A percentile compares a stretch with the other conserved stretches of the same genome.
phyloP scores from a whole-genome alignment of 768 basidiomycete genomes.

The Lyophyllum atratum region DNA sequence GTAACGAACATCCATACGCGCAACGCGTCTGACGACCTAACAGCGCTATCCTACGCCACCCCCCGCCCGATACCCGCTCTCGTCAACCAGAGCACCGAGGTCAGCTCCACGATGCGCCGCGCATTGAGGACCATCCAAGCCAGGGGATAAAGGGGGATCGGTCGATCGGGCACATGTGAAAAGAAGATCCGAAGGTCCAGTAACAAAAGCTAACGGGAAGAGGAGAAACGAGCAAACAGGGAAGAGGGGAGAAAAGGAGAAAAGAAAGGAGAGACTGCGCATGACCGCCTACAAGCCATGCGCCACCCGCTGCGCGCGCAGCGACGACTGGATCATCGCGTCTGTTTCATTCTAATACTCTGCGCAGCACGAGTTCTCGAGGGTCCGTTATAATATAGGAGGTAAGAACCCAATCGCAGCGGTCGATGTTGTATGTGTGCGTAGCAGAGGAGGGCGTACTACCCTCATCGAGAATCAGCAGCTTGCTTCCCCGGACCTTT shows the following conservation, averaged over 20 bases:
- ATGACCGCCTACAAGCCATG: conserved; percentile 71
- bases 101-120: conserved; percentile 54
- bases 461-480: conserved; percentile 66
- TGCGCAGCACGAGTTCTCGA: neutral
- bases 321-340: conserved; percentile 64
- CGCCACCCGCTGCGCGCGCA: conserved; percentile 68
- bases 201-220: too few relatives aligned
- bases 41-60: too few relatives aligned
- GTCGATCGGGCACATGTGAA: neutral
- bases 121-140: conserved; percentile 50
- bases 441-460: conserved; percentile 24
- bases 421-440: conserved; percentile 40
- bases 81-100: conserved; percentile 57
- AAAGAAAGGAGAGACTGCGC: conserved; percentile 43
- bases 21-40: too few relatives aligned
- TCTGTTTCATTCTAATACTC: conserved; percentile 48
- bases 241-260: neutral
- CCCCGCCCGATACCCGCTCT: conserved; percentile 59
- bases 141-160: neutral
- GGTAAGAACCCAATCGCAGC: conserved; percentile 46
- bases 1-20: too few relatives aligned
- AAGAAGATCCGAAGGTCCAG: too few relatives aligned
- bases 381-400: neutral
- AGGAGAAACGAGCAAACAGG: too few relatives aligned
- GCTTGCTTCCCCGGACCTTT: conserved; percentile 54